phyloP scores from a whole-genome alignment of 352 stramenopile genomes.

The Globisporangium parvum region DNA sequence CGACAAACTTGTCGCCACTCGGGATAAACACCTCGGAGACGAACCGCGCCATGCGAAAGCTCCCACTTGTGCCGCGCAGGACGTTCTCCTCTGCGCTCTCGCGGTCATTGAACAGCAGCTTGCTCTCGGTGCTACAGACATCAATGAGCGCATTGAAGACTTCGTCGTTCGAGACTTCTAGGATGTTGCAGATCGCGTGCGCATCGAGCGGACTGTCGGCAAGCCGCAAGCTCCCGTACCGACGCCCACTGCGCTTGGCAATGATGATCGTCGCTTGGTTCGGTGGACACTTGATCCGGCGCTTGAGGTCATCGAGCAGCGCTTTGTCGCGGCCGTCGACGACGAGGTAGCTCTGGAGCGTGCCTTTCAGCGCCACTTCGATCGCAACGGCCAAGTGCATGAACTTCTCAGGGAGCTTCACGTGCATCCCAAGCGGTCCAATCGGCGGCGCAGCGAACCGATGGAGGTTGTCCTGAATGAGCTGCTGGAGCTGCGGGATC shows the following conservation, averaged over 20 bases:
- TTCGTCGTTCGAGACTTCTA: conserved; percentile 67
- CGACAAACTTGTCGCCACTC: conserved; percentile 71
- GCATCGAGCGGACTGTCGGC: conserved; percentile 37
- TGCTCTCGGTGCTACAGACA: conserved; percentile 70
- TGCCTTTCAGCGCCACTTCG: conserved; percentile 68
- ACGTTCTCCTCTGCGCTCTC: conserved; percentile 45
- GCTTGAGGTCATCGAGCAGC: conserved; percentile 68
- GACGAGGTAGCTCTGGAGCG: conserved; percentile 71
- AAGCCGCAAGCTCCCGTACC: conserved; percentile 53
- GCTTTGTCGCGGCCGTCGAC: conserved; percentile 74
- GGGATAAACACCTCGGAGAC: conserved; percentile 69
- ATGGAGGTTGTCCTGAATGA: conserved; percentile 67
- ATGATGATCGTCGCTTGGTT: conserved; percentile 84
- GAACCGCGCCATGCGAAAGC: conserved; percentile 53
- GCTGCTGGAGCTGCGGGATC: conserved; percentile 63
- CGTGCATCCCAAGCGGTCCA: conserved; percentile 61
- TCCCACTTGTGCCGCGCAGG: conserved; percentile 48
- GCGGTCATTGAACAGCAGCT: conserved; percentile 64
- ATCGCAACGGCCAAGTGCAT: conserved; percentile 69
- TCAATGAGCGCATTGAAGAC: conserved; percentile 83
- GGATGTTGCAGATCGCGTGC: conserved; percentile 74
- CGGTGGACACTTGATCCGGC: conserved; percentile 46
- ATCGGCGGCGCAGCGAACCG: conserved; percentile 63
- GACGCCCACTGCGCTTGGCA: conserved; percentile 39
- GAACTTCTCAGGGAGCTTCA: conserved; percentile 62